Percentiles rank a stretch among this genome's conserved stretches.
Conservation (phyloP, 1,284 basidiomycete species). For the Veloporphyrellus conicus region DNA sequence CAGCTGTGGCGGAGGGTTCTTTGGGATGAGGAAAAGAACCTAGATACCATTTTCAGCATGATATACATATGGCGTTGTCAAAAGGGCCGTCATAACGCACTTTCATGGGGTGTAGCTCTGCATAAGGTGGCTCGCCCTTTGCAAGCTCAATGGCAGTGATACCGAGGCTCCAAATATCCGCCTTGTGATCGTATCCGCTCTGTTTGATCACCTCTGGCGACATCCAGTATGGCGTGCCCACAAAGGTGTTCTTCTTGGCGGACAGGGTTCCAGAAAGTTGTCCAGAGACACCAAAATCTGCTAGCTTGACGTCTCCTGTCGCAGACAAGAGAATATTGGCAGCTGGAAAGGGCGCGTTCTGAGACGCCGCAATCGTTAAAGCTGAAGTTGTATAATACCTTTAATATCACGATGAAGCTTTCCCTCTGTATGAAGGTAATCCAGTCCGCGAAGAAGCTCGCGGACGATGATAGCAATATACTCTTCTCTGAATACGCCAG, state of each 20-base stretch:
- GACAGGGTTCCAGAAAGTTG: slow-evolving; percentile 92
- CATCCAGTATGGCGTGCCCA: slow-evolving; percentile 99
- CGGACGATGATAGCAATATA: slow-evolving; percentile 97
- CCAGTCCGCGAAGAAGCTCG: slow-evolving; percentile 87
- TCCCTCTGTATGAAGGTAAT: slow-evolving; percentile 93
- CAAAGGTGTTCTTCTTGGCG: slow-evolving; percentile 99
- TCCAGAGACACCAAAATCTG: slow-evolving; percentile 99
- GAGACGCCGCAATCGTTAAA: not conserved
- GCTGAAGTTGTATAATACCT: slow-evolving; percentile 46
- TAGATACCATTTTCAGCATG: slow-evolving; percentile 29
- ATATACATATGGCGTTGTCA: not conserved
- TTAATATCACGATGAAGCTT: slow-evolving; percentile 99
- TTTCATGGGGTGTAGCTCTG: slow-evolving; percentile 99
- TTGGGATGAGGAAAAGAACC: slow-evolving; percentile 97
- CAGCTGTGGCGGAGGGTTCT: slow-evolving; percentile 90
- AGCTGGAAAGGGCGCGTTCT: slow-evolving; percentile 44
- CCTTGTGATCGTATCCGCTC: slow-evolving; percentile 97
- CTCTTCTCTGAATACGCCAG: slow-evolving; percentile 94
- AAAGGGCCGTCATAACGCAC: slow-evolving; percentile 37
- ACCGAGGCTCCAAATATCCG: slow-evolving; percentile 95
- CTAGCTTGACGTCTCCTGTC: slow-evolving; percentile 95
- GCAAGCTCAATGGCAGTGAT: slow-evolving; percentile 98
- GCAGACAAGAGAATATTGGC: slow-evolving; percentile 94
- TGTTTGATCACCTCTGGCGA: slow-evolving; percentile 99
- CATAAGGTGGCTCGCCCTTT: slow-evolving; percentile 95